A percentile compares a stretch with the other conserved stretches of the same genome.
These are phyloP conservation scores for Lolium rigidum DNA, from an alignment of 176 grass and related monocot species.

Conservation along the genomic window DNA sequence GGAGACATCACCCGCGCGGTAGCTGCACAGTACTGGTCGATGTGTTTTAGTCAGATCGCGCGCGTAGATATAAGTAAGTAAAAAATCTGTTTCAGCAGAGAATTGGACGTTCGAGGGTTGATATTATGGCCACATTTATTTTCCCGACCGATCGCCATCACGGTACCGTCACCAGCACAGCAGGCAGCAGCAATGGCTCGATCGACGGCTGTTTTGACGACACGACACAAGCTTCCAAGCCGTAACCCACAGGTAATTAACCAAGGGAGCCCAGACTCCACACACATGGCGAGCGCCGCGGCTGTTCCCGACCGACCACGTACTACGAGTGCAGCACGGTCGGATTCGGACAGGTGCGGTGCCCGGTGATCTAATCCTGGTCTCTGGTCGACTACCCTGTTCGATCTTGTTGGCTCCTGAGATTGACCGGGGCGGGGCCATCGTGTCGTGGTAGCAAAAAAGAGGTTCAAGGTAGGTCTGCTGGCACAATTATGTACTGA, in stretches of 20 bases:
- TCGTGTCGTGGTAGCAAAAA: background rate
- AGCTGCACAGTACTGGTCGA: no score
- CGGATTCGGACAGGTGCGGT: no score
- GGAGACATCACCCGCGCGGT: background rate
- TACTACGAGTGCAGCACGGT: background rate
- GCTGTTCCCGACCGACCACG: background rate
- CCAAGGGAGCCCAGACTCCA: background rate
- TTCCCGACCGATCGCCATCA: background rate
- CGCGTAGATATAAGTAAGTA: no score
- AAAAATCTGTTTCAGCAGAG: no score
- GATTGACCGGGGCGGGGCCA: background rate
- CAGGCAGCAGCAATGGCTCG: background rate
- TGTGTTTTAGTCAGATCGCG: no score
- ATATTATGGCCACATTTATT: no score
- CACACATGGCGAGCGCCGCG: conserved; percentile 30
- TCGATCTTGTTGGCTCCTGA: background rate
- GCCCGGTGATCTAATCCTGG: background rate
- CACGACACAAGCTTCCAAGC: background rate
- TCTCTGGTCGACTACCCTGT: no score
- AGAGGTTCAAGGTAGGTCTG: background rate
- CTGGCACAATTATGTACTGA: conserved; percentile 26
- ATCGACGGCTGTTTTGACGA: conserved; percentile 10
- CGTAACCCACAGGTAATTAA: no score
- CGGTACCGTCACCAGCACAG: background rate
- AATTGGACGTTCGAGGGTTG: background rate